Evolutionary conservation across 2,329 filamentous ascomycete genomes (phyloP), one percentile per base, ranked within the genome.

Genomic region (Rosellinia necatrix): DNA sequence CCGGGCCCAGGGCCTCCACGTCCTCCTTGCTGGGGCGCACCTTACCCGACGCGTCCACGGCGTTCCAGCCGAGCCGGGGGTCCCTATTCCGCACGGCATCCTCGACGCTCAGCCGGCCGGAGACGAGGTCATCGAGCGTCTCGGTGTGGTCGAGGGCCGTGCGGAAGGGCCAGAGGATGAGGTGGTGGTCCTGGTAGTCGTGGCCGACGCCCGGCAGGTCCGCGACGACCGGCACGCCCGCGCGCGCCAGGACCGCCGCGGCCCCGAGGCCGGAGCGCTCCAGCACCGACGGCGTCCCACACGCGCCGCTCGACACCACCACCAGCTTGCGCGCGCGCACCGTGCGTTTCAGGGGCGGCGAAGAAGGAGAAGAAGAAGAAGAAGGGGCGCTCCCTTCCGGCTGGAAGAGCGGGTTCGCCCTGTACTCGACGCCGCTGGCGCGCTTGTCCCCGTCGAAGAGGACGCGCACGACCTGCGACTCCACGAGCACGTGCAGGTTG

Each of bases 201-300:
- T 77, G 68, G 2, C 83, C 81, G 0, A 85, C 77, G 15, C 78
- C 78, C 0, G 79, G 77, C 2, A 85, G 70, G 56, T 82, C 75
- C 10, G 77, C 72, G 2, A 83, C 67, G 2, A 79, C 67, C 2
- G 77, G 71, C 7, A 86, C 77, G 1, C 78, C 79, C 1, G 71
- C 73, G 12, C 62, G 59, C 25, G 68, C 58, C 12, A 77, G 67
- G 9, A 85, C 70, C 1, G 78, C 72, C 0, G 75, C 71, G 40
- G 76, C 74, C n/a, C 83, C 84, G 1, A 89, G 64, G 6, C 86
- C 86, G 0, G 85, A 88, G 17, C 85, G 74, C 66, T 88, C 84
- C 0, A 89, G 77, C 1, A 88, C 75, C 0, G 72, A 69, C 0
- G 84, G 82, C 0, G 82, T 81, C 2, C 80, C 79, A 5, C 78